Base-by-base conservation (phyloP, 768 basidiomycete species). In the Clitopilus passeckerianus region DNA sequence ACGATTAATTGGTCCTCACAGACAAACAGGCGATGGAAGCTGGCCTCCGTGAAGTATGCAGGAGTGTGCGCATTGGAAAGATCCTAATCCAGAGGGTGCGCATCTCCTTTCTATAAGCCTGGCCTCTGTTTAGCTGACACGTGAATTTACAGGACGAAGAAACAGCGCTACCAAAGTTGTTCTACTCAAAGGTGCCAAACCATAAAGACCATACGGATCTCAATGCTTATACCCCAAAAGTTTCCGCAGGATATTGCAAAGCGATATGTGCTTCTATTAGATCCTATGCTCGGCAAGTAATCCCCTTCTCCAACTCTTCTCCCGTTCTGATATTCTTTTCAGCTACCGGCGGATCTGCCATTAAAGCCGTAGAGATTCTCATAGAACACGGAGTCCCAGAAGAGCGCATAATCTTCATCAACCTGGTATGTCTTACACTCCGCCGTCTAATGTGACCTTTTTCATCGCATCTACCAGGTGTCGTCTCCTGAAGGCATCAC, bases 281-380 rank as follows among this genome's bases (percentile, higher is more conserved):
- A 99, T 71, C 96, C 96, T 0, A 99, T 99, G 96, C 85, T 98
- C 53, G 93, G 94, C 93, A 66, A 55, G 87, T 64, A 18, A 14
- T 5, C 56, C 53, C 23, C 9, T 15, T 54, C 35, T 16, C 5
- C 33, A 60, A 58, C 54, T 34, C 53, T 35, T 33, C 57, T 50
- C 59, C 27, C 27, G 7, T 15, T 54, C 35, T 16, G 6, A 34
- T 60, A 58, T 54, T 37, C 53, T 35, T 33, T 56, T 50, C 59
- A 83, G 96, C 96, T 0, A 98, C 96, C 0, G 97, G 97, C 23
- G 97, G 97, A 50, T 98, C 95, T 5, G 96, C 95, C 7, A 95
- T 95, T 74, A 98, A 98, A 70, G 97, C 97, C 0, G 90, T 98
- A 56, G 96, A 98, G 70, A 90, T 98, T 3, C 79, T 98, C 12